phyloP scores from a whole-genome alignment of 164 flowering plant species.

The Chimonanthus salicifolius region DNA sequence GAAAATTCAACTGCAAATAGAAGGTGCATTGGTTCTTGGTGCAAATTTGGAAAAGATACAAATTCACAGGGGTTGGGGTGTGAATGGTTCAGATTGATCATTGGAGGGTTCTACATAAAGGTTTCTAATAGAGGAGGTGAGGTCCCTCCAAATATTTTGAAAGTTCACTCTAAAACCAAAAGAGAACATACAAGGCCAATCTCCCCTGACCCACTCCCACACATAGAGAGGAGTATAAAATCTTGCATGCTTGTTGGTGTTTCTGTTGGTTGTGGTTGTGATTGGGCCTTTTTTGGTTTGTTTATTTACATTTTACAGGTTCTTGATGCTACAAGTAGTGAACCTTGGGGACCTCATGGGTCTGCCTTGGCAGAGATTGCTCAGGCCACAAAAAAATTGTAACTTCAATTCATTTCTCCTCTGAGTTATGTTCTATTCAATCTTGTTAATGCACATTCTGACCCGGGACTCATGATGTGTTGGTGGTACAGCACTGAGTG shows the following conservation, averaged over 20 bases:
- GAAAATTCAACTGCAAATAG: no score
- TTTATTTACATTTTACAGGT: constrained; percentile 42
- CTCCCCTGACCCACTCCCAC: no score
- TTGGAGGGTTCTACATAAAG: no score
- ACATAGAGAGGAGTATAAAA: no score
- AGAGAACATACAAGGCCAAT: no score
- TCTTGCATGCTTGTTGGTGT: background rate
- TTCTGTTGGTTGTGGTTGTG: background rate
- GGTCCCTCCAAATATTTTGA: no score
- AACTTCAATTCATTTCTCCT: constrained; percentile 8
- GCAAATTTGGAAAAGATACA: no score
- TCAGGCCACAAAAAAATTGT: constrained; percentile 96
- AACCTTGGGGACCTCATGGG: constrained; percentile 99
- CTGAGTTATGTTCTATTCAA: background rate
- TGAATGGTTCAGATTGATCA: no score
- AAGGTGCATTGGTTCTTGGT: no score
- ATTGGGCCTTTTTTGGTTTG: background rate
- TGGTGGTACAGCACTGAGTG: constrained; percentile 71
- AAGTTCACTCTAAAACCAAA: no score
- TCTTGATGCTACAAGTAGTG: constrained; percentile 93
- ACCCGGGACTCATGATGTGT: constrained; percentile 7
- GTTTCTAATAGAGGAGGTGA: no score
- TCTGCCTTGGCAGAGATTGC: constrained; percentile 90
- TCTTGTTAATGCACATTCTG: background rate
- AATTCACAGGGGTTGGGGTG: no score